These are phyloP conservation scores for Leucoagaricus sp. DNA, from an alignment of 1,284 basidiomycete species.

Conservation along the genomic window DNA sequence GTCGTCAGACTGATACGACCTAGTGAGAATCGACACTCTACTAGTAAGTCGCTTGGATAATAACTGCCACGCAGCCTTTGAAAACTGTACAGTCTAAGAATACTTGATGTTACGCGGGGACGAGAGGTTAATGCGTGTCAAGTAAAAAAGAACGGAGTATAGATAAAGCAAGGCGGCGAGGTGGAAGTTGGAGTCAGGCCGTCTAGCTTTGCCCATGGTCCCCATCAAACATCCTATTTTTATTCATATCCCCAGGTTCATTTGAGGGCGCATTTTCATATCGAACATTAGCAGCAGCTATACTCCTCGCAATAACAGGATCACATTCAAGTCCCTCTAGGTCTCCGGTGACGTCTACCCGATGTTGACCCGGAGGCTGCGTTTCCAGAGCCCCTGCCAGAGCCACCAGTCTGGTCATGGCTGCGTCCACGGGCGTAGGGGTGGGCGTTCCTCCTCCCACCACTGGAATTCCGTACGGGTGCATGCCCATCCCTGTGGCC, in stretches of 20 bases:
- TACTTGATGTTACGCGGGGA: too few relatives aligned
- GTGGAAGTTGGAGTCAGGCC: too few relatives aligned
- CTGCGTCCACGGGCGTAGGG: conserved; percentile 2
- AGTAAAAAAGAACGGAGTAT: too few relatives aligned
- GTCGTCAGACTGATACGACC: too few relatives aligned
- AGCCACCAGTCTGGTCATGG: not conserved
- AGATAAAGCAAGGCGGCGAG: too few relatives aligned
- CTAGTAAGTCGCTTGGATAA: too few relatives aligned
- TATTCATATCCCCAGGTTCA: not conserved
- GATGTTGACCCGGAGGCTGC: not conserved
- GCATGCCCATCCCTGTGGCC: not conserved
- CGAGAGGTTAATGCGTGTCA: not conserved
- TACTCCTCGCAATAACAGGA: conserved; percentile 1
- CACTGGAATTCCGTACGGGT: not conserved
- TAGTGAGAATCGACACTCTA: too few relatives aligned
- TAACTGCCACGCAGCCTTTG: too few relatives aligned
- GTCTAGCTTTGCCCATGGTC: not conserved
- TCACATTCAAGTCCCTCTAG: conserved; percentile 5
- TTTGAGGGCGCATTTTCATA: not conserved
- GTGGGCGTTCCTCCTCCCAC: not conserved
- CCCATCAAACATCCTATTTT: not conserved
- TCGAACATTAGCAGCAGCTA: not conserved
- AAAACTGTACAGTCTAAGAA: too few relatives aligned
- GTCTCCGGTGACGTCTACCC: not conserved
- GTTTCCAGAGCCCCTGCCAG: not conserved